Conservation (phyloP, 176 grass and related monocot species). For the Aechmea fasciata region DNA sequence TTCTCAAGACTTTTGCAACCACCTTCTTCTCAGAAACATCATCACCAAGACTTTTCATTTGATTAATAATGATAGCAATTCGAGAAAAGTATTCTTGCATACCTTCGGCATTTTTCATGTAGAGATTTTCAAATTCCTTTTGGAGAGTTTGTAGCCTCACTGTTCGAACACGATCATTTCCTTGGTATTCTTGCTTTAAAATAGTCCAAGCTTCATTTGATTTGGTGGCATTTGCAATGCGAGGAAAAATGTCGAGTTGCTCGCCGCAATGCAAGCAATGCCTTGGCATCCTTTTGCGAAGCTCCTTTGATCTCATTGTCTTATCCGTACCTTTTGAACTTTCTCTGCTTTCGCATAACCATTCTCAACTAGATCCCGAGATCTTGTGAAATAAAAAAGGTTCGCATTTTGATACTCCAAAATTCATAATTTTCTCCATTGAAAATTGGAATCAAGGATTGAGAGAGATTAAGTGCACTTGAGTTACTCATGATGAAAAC, state of each 20-base stretch:
- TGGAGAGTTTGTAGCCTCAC: neutral
- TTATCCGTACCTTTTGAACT: neutral
- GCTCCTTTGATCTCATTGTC: neutral
- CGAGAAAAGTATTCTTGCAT: neutral
- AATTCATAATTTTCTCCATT: no score
- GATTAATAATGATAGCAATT: neutral
- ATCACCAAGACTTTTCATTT: neutral
- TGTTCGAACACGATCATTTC: neutral
- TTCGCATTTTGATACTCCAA: no score
- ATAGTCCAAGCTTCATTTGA: neutral
- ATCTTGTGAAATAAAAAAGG: neutral
- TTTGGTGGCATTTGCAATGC: neutral
- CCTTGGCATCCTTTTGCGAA: neutral
- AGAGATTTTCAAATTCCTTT: slow-evolving; percentile 2
- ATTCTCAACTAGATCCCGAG: neutral
- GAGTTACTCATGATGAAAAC: no score
- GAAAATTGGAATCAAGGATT: no score
- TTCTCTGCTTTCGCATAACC: neutral
- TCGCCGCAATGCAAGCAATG: neutral
- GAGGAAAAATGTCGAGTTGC: neutral
- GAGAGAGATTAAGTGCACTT: no score
- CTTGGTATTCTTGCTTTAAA: neutral
- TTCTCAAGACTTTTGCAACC: neutral
- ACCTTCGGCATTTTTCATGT: neutral
- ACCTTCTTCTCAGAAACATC: neutral